Base-by-base conservation (phyloP, 2,329 filamentous ascomycete species). In the Epichloe sp. region DNA sequence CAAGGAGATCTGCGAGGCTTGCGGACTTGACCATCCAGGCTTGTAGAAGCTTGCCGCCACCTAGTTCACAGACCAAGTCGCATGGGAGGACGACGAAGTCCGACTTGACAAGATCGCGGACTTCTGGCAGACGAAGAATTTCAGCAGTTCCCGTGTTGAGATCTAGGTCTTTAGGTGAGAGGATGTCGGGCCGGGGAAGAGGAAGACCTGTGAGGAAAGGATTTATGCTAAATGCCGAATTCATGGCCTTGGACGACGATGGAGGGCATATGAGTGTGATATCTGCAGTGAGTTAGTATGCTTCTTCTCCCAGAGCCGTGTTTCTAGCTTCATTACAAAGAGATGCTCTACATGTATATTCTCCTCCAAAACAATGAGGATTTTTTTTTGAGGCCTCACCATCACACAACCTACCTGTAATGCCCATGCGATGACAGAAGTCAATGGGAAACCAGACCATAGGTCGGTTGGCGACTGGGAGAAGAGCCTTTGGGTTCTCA, bases 21-120 rank as follows among this genome's bases (percentile, higher is more conserved):
- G 81, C 83, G 47, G 88, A 80, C 58, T 86, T 82, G 34, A 90
- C 80, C 85, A 96, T 90, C 89, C 93, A 98, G 54, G 90, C 82
- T 65, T 96, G 88, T 2, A 95, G 70, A 21, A 97, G 74, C 55
- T 83, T 80, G 59, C 89, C 85, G 12, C 89, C 90, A 3, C 86
- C 83, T 15, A 97, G 72, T 62, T 95, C 90, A 64, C 89, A 96
- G 40, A 98, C 82, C 6, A 98, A 74, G 65, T 98, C 93, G 67
- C 93, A 98, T 0, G 93, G 91, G 4, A 98, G 73, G 3, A 97
- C 80, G 26, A 96, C 72, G 62, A 98, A 97, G 68, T 98, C 88
- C 12, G 82, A 81, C 50, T 80, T 88, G 59, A 98, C 80, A 7
- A 82, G 76, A n/a, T 76, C 74, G 62, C 85, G 83, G 44, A 97